These are phyloP conservation scores for Komagataella pseudopastoris DNA, from an alignment of 805 yeast species.

Conservation along the genomic window DNA sequence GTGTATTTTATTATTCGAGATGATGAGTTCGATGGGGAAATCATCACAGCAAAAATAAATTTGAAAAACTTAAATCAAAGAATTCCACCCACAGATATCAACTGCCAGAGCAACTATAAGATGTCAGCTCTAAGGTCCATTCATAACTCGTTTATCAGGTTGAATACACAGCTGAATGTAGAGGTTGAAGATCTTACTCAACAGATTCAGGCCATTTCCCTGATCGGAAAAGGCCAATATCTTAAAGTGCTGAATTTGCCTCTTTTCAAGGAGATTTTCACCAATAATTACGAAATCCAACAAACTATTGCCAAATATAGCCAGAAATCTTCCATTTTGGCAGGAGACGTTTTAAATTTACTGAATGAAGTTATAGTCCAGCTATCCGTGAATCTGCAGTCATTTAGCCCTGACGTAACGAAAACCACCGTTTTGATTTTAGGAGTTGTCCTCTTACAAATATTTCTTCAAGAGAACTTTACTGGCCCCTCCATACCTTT, in stretches of 20 bases:
- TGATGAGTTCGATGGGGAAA: neutral
- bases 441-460: slow-evolving; percentile 51
- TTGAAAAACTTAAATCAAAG: neutral
- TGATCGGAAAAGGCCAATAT: slow-evolving; percentile 16
- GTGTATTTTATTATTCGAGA: neutral
- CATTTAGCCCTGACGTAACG: slow-evolving; percentile 12
- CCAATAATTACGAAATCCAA: slow-evolving; percentile 5
- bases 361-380: slow-evolving; percentile 1
- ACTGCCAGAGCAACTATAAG: neutral
- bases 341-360: neutral
- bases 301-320: slow-evolving; percentile 2
- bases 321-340: neutral
- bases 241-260: slow-evolving; percentile 6
- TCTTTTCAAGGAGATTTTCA: slow-evolving; percentile 4
- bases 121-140: neutral
- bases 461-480: slow-evolving; percentile 62
- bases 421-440: slow-evolving; percentile 12
- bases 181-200: neutral
- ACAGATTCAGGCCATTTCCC: neutral
- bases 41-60: neutral
- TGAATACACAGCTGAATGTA: neutral
- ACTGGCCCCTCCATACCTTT: slow-evolving; percentile 64
- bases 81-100: neutral
- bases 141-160: neutral
- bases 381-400: slow-evolving; percentile 1